These are phyloP conservation scores for Taphrina sp. DNA, from an alignment of 1,139 yeast genomes.

Conservation along the genomic window DNA sequence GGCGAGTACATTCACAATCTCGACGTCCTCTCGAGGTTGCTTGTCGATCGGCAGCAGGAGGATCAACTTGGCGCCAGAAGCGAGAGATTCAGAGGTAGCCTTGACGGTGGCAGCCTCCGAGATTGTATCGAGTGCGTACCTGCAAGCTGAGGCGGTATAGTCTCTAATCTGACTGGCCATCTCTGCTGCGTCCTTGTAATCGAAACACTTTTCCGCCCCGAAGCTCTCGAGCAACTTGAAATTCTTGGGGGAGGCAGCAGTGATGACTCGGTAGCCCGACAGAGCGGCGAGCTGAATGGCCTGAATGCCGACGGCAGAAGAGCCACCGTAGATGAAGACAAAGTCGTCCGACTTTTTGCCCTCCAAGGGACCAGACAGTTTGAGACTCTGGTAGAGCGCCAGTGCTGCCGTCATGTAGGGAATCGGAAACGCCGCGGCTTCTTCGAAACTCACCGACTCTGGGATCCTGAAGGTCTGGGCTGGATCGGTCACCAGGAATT, in stretches of 20 bases:
- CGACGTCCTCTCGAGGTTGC: conserved; percentile 3
- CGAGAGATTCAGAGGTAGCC: not conserved
- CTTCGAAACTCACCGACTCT: conserved; percentile 34
- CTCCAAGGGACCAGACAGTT: conserved; percentile 34
- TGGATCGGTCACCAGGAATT: conserved; percentile 47
- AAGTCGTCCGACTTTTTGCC: conserved; percentile 40
- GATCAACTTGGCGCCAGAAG: conserved; percentile 12
- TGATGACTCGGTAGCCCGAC: conserved; percentile 55
- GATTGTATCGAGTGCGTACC: conserved; percentile 60
- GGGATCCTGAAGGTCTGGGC: conserved; percentile 38
- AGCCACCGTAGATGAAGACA: conserved; percentile 62
- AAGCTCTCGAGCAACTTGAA: conserved; percentile 48
- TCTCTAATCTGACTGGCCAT: conserved; percentile 52
- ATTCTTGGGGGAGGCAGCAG: conserved; percentile 55
- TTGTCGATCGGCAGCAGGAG: conserved; percentile 15
- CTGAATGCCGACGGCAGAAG: conserved; percentile 56
- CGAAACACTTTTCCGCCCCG: conserved; percentile 63
- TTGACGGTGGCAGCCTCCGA: conserved; percentile 41
- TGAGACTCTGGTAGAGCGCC: conserved; percentile 35
- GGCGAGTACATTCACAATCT: conserved; percentile 10
- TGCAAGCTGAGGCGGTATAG: conserved; percentile 47
- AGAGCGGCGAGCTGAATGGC: conserved; percentile 57
- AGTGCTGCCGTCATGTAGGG: conserved; percentile 36
- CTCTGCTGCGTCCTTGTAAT: conserved; percentile 58
- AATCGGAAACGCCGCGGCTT: conserved; percentile 37